Conservation (phyloP, 2,329 filamentous ascomycete species). For the Phialophora verrucosa region DNA sequence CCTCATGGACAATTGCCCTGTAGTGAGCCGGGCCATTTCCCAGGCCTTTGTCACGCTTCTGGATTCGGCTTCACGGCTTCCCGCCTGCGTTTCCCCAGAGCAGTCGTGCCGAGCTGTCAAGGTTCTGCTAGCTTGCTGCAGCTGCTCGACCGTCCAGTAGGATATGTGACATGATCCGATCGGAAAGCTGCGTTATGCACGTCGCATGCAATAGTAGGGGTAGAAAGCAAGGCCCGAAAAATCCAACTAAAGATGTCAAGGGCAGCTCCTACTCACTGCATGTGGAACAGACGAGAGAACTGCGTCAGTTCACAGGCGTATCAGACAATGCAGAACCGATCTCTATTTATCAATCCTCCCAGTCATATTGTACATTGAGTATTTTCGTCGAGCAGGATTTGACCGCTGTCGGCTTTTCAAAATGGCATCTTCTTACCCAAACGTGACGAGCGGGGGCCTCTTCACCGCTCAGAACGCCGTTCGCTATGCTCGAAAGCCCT, state of each 20-base stretch:
- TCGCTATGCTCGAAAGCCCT: slow-evolving; percentile 28
- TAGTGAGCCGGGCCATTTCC: background rate
- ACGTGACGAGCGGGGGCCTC: background rate
- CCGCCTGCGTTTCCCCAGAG: slow-evolving; percentile 10
- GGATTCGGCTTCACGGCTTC: background rate
- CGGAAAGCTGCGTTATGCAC: slow-evolving; percentile 1
- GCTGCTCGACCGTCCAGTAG: background rate
- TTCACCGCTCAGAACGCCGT: slow-evolving; percentile 20
- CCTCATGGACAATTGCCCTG: background rate
- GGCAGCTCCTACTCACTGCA: background rate
- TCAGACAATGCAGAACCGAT: background rate
- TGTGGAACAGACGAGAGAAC: background rate
- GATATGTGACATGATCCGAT: background rate
- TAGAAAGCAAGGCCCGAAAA: background rate
- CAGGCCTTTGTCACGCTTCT: background rate
- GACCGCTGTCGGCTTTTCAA: background rate
- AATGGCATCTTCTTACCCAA: background rate
- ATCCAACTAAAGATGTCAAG: background rate
- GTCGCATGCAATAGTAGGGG: slow-evolving; percentile 11
- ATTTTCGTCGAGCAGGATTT: background rate
- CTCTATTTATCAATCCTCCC: background rate
- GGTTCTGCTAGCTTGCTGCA: slow-evolving; percentile 10
- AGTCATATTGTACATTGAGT: background rate
- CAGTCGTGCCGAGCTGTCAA: slow-evolving; percentile 2
- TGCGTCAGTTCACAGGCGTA: background rate